phyloP scores from a whole-genome alignment of 495 filamentous ascomycete species.

The Aspergillus funiculosus region DNA sequence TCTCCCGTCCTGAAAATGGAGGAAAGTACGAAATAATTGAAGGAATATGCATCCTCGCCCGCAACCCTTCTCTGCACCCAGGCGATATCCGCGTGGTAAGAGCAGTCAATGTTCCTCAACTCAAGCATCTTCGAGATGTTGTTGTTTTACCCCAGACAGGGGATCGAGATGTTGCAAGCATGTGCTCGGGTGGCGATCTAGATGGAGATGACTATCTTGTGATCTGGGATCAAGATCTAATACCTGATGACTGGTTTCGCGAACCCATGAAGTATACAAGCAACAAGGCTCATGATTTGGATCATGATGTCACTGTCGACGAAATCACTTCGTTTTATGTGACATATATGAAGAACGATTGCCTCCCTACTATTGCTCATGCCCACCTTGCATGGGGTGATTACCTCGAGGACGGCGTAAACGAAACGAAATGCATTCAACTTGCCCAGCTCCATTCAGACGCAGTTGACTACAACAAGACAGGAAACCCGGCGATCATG shows the following conservation, averaged over 20 bases:
- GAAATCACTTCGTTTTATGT: constrained; percentile 85
- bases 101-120: constrained; percentile 67
- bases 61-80: constrained; percentile 92
- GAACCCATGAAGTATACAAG: constrained; percentile 68
- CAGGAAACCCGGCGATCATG: constrained; percentile 71
- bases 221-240: constrained; percentile 78
- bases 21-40: constrained; percentile 59
- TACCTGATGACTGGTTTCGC: constrained; percentile 63
- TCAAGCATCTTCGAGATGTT: constrained; percentile 73
- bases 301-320: constrained; percentile 54
- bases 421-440: constrained; percentile 62
- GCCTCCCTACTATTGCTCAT: constrained; percentile 69
- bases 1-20: constrained; percentile 49
- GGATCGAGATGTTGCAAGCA: constrained; percentile 77
- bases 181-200: constrained; percentile 94
- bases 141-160: constrained; percentile 83
- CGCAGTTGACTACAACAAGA: constrained; percentile 91
- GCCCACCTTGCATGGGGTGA: constrained; percentile 81
- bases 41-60: constrained; percentile 75
- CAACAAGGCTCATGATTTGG: constrained; percentile 44
- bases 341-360: constrained; percentile 88
- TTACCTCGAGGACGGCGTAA: constrained; percentile 52
- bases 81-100: constrained; percentile 86
- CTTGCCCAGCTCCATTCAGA: constrained; percentile 80
- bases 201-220: constrained; percentile 96